Conservation (phyloP, 2,329 filamentous ascomycete species). For the Calonectria honghensis region DNA sequence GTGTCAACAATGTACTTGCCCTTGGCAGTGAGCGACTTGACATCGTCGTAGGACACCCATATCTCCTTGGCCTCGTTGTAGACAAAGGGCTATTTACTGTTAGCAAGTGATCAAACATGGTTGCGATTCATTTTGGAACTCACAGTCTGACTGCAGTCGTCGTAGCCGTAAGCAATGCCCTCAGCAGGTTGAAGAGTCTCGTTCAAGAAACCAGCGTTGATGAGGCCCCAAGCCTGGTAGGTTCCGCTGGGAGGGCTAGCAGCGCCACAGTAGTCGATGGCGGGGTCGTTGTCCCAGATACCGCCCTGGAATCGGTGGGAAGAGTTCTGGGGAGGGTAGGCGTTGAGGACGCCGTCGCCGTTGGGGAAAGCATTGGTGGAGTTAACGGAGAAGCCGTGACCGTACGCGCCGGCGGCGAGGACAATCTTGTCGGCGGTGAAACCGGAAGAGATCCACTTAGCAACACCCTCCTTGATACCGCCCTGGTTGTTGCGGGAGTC, state of each 20-base stretch:
- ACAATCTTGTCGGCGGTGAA: slow-evolving; percentile 46
- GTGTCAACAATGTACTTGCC: slow-evolving; percentile 42
- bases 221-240: slow-evolving; percentile 50
- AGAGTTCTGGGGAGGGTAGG: slow-evolving; percentile 46
- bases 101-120: neutral
- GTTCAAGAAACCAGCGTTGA: slow-evolving; percentile 46
- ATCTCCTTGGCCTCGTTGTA: slow-evolving; percentile 44
- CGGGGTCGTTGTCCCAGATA: slow-evolving; percentile 48
- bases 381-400: slow-evolving; percentile 49
- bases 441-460: slow-evolving; percentile 44
- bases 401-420: slow-evolving; percentile 46
- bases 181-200: slow-evolving; percentile 40
- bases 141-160: slow-evolving; percentile 49
- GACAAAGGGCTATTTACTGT: slow-evolving; percentile 38
- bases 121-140: neutral
- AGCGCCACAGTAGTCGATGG: slow-evolving; percentile 44
- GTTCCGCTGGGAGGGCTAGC: slow-evolving; percentile 44
- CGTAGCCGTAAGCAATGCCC: slow-evolving; percentile 42
- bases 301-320: slow-evolving; percentile 50
- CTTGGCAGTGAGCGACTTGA: slow-evolving; percentile 43
- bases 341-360: slow-evolving; percentile 33
- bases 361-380: slow-evolving; percentile 34
- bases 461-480: slow-evolving; percentile 36
- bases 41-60: slow-evolving; percentile 49
- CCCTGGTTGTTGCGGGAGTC: slow-evolving; percentile 48